Evolutionary conservation across 306 rosid genomes (phyloP), one percentile per base, ranked within the genome.

Genomic region (Rubus parviflorus): DNA sequence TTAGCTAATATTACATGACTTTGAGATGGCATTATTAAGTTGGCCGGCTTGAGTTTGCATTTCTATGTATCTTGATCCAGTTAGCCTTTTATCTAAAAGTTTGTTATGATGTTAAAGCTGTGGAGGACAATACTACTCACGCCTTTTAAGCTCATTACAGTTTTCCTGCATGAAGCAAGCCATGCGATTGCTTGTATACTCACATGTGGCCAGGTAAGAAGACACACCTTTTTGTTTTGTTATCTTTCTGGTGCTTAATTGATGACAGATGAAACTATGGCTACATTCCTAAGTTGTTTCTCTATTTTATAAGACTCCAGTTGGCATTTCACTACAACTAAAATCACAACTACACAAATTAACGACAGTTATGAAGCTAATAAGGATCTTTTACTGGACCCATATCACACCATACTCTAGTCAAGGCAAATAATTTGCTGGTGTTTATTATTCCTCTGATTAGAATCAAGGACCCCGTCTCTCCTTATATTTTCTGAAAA

Each of bases 111-210:
- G 42, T 86, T 81, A 25, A 79, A 89, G 94, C 82, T 90, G 41
- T 86, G 94, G 92, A 85, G 94, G 83, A 90, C 90, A 11, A 72
- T 90, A 42, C 60, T 89, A 67, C 87, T 89, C 58, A 86, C 81
- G 64, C 91, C 94, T 8, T 89, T 89, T 73, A 89, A 89, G 81
- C 92, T 90, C 68, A 83, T 90, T 13, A 84, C 94, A 0, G 90
- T 90, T 42, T 90, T 90, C 80, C 85, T 90, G 64, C 94, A 90
- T 15, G 90, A 90, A 77, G 85, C 91, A 15, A 90, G 94, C 83
- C 91, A 90, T 58, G 94, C 94, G 0, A 79, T 90, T 70, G 91
- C 85, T 43, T 90, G 90, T 81, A 77, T 81, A 83, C 90, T 86
- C 7, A 88, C 92, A 16, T 88, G 92, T n/a, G 90, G 91, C 63